Evolutionary conservation across 345 rosid genomes (phyloP), one percentile per base, ranked within the genome.

Genomic region (Pistacia vera): DNA sequence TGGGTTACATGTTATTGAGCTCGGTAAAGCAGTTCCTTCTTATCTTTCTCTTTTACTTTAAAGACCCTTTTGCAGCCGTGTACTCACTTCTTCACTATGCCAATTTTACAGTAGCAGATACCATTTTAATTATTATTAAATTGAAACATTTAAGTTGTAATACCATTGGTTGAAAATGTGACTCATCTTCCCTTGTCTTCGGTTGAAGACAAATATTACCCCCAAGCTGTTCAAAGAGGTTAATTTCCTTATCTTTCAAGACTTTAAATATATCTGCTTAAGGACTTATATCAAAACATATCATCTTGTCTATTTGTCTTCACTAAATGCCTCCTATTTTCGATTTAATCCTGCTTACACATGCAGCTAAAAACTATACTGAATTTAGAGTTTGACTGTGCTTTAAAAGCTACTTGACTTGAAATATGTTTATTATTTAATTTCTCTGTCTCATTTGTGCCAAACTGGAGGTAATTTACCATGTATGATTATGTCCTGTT

Each of bases 121-220:
- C 52, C 70, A 55, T 22, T 8, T 44, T 22, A 22, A 16, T 18
- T 9, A 36, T 38, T 65, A 48, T n/a, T 22, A 66, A 46, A 11
- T 46, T 46, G 56, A 66, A 66, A 22, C 38, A 22, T 66, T 51
- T 48, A 66, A 66, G 55, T 68, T 68, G 38, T 28, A 6, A 68
- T 51, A 1, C 14, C 28, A 49, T 17, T 28, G 5, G 14, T 51
- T 68, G 12, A 8, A 25, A 66, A 25, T 30, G 22, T 28, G 20
- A 68, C 16, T 13, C 25, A 51, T 49, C 72, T 25, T 52, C 13
- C 59, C 38, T 28, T 66, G 12, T 66, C 33, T 28, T 60, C 9
- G 36, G 33, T 60, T 60, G 33, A 11, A 60, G 30, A 14, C 10
- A 33, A 30, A 63, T 30, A 41, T 63, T 63, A 11, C n/a, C n/a